Evolutionary conservation across 495 filamentous ascomycete species (phyloP), one percentile per base, ranked within the genome.

Genomic region (Aspergillus homomorphus): DNA sequence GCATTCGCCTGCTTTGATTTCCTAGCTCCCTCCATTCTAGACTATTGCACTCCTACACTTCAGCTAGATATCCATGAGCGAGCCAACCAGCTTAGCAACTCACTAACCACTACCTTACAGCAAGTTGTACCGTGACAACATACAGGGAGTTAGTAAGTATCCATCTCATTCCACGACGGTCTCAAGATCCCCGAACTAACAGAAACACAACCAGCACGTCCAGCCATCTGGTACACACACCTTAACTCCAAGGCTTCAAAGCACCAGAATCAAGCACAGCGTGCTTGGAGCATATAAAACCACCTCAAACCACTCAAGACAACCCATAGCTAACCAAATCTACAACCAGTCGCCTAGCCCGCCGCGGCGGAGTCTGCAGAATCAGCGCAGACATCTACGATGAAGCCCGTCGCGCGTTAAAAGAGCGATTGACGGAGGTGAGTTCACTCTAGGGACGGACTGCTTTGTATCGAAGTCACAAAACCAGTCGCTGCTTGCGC

Each of bases 321-420:
- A 14, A 21, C 42, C 24, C 16, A 30, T 19, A 24, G 10, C 14
- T 51, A 49, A 46, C 43, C 43, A 8, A 45, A 46, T 44, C 19
- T 3, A 18, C n/a, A 33, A 30, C 58, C 54, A 92, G 89, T 48
- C 89, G 90, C 53, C 76, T 95, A 4, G 90, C 90, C 4, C 83
- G 90, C 1, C 84, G 90, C 18, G 90, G 90, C 4, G 90, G 90
- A 0, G 82, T 94, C 5, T 88, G 89, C 61, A 74, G 90, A 0
- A 91, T 95, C 18, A 87, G 83, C 0, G 77, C 62, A 0, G 59
- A 51, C 0, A 87, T 96, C n/a, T 96, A 96, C 66, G 80, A 90
- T 0, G 87, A 91, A 0, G 72, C 82, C 0, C 78, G 91, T 0
- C 18, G 18, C 0, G 83, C 75, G 0, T 26, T 95, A 1, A 84